These are phyloP conservation scores for Neofusicoccum laricinum DNA, from an alignment of 2,329 filamentous ascomycete genomes.

Conservation along the genomic window DNA sequence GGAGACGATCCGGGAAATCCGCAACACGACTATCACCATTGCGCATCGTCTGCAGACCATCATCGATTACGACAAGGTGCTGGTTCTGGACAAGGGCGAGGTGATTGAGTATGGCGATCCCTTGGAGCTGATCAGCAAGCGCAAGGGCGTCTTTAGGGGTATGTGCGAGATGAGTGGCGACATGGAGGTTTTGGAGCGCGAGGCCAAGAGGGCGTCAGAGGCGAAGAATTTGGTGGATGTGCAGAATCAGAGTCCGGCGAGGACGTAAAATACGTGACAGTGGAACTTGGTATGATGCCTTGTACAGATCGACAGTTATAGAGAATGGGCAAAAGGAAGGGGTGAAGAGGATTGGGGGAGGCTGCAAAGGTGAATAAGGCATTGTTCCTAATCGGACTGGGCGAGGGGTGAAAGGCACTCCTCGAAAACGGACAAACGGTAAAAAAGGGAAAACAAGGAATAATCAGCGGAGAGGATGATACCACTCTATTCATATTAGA, in stretches of 20 bases:
- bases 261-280: not conserved
- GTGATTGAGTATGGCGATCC: conserved; percentile 92
- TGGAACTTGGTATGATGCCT: too few relatives aligned
- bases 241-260: not conserved
- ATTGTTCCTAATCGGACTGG: too few relatives aligned
- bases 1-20: conserved; percentile 89
- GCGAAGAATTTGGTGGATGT: conserved; percentile 22
- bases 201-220: conserved; percentile 53
- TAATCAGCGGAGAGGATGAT: too few relatives aligned
- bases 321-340: too few relatives aligned
- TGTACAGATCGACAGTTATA: too few relatives aligned
- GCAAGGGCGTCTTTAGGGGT: conserved; percentile 62
- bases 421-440: too few relatives aligned
- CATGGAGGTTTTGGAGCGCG: conserved; percentile 54
- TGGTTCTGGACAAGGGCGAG: conserved; percentile 85
- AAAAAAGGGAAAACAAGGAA: too few relatives aligned
- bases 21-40: conserved; percentile 91
- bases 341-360: too few relatives aligned
- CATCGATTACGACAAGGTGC: conserved; percentile 95
- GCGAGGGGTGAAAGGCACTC: too few relatives aligned
- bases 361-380: too few relatives aligned
- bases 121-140: conserved; percentile 63
- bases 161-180: conserved; percentile 67
- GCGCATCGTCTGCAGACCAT: conserved; percentile 95
- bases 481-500: too few relatives aligned